Percentiles rank a stretch among this genome's conserved stretches.
These are phyloP conservation scores for Pulicaria dysenterica DNA, from an alignment of 129 eudicot species.

Conservation along the genomic window DNA sequence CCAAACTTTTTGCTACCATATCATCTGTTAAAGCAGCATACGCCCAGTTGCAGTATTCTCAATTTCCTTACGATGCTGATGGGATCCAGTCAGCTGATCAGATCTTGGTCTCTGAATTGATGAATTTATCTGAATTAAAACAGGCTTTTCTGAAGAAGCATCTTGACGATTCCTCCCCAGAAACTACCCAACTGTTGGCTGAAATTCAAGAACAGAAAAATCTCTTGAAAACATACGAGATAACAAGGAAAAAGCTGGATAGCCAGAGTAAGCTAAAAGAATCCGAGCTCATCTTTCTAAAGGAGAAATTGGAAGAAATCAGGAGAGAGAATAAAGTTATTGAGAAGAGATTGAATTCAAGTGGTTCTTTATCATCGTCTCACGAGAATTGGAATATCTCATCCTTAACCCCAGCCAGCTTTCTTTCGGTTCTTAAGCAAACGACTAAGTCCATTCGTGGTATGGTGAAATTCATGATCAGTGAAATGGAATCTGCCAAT, in stretches of 20 bases:
- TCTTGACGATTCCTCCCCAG: constrained; percentile 65
- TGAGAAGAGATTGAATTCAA: constrained; percentile 71
- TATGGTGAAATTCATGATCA: constrained; percentile 60
- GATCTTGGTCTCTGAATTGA: constrained; percentile 64
- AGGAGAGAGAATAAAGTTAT: constrained; percentile 59
- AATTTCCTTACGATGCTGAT: constrained; percentile 79
- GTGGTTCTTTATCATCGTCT: constrained; percentile 50
- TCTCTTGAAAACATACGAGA: constrained; percentile 56
- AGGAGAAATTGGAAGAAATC: constrained; percentile 68
- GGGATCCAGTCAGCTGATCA: constrained; percentile 77
- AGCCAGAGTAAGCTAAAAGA: constrained; percentile 68
- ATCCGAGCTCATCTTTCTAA: constrained; percentile 74
- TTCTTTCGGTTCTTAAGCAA: constrained; percentile 49
- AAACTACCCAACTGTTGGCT: constrained; percentile 47
- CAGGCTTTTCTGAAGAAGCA: constrained; percentile 69
- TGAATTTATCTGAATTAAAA: constrained; percentile 64
- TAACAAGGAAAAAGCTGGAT: constrained; percentile 61
- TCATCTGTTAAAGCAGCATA: constrained; percentile 80
- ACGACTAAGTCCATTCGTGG: constrained; percentile 56
- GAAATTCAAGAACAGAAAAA: constrained; percentile 81
- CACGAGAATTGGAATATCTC: constrained; percentile 45
- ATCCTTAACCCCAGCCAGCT: constrained; percentile 51
- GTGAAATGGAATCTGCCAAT: constrained; percentile 75
- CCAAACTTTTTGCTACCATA: constrained; percentile 68
- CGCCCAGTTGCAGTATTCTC: constrained; percentile 62